phyloP scores from a whole-genome alignment of 345 rosid genomes.

The Balakata baccata region DNA sequence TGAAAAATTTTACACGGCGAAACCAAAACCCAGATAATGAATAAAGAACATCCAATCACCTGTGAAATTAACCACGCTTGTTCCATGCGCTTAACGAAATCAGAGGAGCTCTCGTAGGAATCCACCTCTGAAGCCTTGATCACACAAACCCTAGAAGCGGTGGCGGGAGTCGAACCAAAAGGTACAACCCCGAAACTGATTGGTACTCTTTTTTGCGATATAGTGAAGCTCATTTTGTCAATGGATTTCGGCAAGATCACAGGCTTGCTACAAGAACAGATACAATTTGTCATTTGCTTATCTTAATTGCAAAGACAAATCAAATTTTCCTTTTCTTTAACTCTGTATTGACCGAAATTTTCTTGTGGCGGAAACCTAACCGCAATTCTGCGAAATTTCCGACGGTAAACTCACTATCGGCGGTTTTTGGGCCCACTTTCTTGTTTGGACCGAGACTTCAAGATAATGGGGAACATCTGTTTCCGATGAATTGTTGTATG shows the following conservation, averaged over 20 bases:
- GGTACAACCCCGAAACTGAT: constrained; percentile 28
- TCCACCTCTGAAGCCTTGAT: constrained; percentile 66
- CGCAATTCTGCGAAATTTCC: background rate
- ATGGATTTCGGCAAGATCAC: constrained; percentile 22
- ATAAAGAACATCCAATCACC: constrained; percentile 31
- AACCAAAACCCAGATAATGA: background rate
- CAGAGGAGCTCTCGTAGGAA: constrained; percentile 65
- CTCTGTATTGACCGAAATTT: background rate
- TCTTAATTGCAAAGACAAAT: background rate
- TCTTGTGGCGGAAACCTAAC: constrained; percentile 15
- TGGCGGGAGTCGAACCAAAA: background rate
- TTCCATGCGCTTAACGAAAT: constrained; percentile 78
- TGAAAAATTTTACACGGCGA: background rate
- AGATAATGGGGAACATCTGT: too few relatives aligned
- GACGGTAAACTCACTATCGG: background rate
- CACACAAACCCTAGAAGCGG: constrained; percentile 15
- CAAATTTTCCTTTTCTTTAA: background rate
- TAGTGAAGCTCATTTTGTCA: constrained; percentile 15
- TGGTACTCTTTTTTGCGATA: constrained; percentile 8
- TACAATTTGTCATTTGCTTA: constrained; percentile 30
- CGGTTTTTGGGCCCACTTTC: background rate
- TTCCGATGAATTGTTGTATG: too few relatives aligned
- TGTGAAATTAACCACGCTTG: constrained; percentile 88
- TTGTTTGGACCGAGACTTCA: too few relatives aligned
- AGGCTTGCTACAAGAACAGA: constrained; percentile 31